These are phyloP conservation scores for Aspergillus heteromorphus DNA, from an alignment of 495 filamentous ascomycete genomes.

Conservation along the genomic window DNA sequence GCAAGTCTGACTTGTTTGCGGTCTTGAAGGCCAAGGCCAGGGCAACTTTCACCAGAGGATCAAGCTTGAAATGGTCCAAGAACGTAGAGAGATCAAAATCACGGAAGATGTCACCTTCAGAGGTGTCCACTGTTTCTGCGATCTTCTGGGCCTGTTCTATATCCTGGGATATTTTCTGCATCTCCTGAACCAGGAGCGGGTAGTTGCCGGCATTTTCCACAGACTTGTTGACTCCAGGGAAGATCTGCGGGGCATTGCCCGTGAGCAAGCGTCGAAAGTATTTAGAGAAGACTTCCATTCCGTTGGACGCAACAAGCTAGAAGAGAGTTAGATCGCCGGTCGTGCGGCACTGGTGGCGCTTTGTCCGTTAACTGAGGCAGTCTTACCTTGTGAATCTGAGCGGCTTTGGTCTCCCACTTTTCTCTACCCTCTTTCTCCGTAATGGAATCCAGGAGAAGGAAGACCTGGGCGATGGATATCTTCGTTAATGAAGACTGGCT, in stretches of 20 bases:
- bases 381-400: conserved; percentile 84
- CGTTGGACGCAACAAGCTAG: conserved; percentile 88
- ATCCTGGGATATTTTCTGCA: conserved; percentile 77
- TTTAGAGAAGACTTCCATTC: conserved; percentile 92
- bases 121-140: conserved; percentile 83
- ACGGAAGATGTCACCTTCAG: conserved; percentile 82
- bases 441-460: conserved; percentile 85
- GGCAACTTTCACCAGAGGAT: conserved; percentile 80
- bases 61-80: conserved; percentile 87
- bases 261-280: conserved; percentile 86
- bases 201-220: conserved; percentile 73
- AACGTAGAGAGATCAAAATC: conserved; percentile 93
- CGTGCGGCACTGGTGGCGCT: not conserved
- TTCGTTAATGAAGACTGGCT: conserved; percentile 59
- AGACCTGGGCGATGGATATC: conserved; percentile 91
- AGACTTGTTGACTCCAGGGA: conserved; percentile 64
- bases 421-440: conserved; percentile 84
- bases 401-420: conserved; percentile 91
- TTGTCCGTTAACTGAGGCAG: not conserved
- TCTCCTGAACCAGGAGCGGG: conserved; percentile 72
- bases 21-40: conserved; percentile 84
- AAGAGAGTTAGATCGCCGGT: conserved; percentile 14
- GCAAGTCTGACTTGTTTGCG: conserved; percentile 69
- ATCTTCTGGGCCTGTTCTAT: conserved; percentile 80
- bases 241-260: conserved; percentile 80